Percentiles rank a stretch among this genome's conserved stretches.
Conservation (phyloP, 345 rosid genomes). For the Sapria himalayana region DNA sequence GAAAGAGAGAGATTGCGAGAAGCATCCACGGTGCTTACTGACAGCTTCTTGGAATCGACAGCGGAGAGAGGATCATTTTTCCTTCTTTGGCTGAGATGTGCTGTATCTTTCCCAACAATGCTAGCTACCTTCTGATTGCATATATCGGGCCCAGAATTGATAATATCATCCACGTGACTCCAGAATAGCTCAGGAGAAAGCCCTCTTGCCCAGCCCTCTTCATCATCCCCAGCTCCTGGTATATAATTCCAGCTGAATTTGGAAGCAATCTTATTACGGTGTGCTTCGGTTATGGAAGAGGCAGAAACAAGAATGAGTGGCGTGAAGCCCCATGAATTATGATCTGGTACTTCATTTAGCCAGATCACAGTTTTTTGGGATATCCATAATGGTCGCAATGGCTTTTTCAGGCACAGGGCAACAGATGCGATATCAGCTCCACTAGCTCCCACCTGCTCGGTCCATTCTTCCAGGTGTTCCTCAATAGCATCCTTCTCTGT, state of each 20-base stretch:
- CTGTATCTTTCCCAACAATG: constrained; percentile 69
- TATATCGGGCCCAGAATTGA: constrained; percentile 42
- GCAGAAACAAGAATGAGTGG: constrained; percentile 72
- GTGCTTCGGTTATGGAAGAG: constrained; percentile 27
- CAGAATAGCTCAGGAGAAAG: constrained; percentile 61
- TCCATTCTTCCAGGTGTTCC: constrained; percentile 50
- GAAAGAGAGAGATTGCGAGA: constrained; percentile 8
- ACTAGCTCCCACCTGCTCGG: constrained; percentile 38
- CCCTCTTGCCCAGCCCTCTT: constrained; percentile 96
- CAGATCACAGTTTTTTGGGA: constrained; percentile 75
- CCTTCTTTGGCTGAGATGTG: constrained; percentile 58
- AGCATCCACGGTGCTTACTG: constrained; percentile 5
- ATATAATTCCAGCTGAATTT: constrained; percentile 90
- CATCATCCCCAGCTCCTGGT: constrained; percentile 95
- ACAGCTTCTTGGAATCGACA: constrained; percentile 17
- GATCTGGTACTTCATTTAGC: constrained; percentile 82
- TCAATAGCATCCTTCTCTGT: constrained; percentile 59
- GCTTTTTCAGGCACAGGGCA: constrained; percentile 42
- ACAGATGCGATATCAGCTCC: constrained; percentile 71
- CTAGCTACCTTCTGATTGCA: constrained; percentile 81
- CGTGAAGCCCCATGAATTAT: constrained; percentile 78
- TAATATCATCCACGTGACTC: constrained; percentile 48
- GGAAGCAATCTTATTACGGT: constrained; percentile 25
- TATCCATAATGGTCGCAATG: constrained; percentile 69
- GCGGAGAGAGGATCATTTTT: constrained; percentile 43